A percentile compares a stretch with the other conserved stretches of the same genome.
These are phyloP conservation scores for Salix suchowensis DNA, from an alignment of 345 rosid species.

Conservation along the genomic window DNA sequence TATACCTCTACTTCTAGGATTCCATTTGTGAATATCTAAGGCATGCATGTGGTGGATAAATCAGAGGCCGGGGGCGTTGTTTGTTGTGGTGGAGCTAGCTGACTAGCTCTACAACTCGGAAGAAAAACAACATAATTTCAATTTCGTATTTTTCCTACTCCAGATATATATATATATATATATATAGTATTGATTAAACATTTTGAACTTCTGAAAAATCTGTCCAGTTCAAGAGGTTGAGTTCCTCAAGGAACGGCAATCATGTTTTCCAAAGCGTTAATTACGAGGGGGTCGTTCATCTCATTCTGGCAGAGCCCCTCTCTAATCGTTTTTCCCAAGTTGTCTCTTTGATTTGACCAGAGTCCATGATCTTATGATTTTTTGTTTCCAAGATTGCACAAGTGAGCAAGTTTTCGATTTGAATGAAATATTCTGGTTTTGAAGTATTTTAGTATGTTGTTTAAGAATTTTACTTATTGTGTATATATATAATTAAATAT, in stretches of 20 bases:
- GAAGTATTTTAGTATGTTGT: fast-evolving
- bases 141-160: too few relatives aligned
- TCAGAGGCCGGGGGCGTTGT: neutral
- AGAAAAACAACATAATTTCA: too few relatives aligned
- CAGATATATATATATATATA: too few relatives aligned
- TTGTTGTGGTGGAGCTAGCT: neutral
- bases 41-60: neutral
- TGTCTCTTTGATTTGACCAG: constrained; percentile 11
- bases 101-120: neutral
- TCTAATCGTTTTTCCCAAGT: neutral
- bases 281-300: too few relatives aligned
- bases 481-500: too few relatives aligned
- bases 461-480: too few relatives aligned
- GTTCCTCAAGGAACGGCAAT: neutral
- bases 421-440: too few relatives aligned
- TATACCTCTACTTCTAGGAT: neutral
- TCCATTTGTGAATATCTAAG: neutral
- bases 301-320: neutral
- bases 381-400: constrained; percentile 28
- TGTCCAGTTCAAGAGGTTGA: neutral
- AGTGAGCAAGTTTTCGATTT: too few relatives aligned
- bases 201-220: neutral
- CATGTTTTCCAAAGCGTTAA: neutral
- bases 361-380: neutral
- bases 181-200: too few relatives aligned